These are phyloP conservation scores for Hydnum rufescens DNA, from an alignment of 768 basidiomycete genomes.

Conservation along the genomic window DNA sequence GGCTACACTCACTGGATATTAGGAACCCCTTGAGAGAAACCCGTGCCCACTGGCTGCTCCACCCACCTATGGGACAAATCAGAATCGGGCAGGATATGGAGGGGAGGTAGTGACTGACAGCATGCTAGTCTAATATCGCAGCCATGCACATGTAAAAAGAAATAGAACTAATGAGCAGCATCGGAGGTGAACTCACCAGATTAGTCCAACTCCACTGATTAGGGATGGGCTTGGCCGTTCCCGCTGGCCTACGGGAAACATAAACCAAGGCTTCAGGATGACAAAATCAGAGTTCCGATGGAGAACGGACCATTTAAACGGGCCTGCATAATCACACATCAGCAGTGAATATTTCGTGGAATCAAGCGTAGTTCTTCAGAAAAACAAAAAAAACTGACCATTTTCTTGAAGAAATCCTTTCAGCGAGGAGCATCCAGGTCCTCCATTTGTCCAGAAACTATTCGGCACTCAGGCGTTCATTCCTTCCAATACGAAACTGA, in stretches of 20 bases:
- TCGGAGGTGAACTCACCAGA: background rate
- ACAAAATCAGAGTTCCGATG: background rate
- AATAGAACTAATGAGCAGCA: no score
- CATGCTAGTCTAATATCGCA: no score
- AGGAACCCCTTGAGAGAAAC: slow-evolving; percentile 51
- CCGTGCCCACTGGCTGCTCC: slow-evolving; percentile 66
- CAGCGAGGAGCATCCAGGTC: slow-evolving; percentile 3
- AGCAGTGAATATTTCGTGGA: background rate
- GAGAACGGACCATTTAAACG: background rate
- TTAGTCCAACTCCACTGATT: background rate
- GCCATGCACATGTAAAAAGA: no score
- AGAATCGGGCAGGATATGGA: no score
- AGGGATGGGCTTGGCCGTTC: slow-evolving; percentile 1
- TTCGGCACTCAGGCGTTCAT: background rate
- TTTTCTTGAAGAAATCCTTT: slow-evolving; percentile 2
- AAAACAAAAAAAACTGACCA: background rate
- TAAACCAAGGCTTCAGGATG: background rate
- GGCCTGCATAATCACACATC: background rate
- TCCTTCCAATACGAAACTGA: background rate
- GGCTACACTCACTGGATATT: slow-evolving; percentile 23
- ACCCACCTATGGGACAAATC: slow-evolving; percentile 28
- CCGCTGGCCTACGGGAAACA: background rate
- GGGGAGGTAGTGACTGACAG: no score
- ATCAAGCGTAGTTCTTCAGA: background rate
- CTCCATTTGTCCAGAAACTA: slow-evolving; percentile 1